These are phyloP conservation scores for Nakazawaea populi DNA, from an alignment of 805 yeast species.

Conservation along the genomic window DNA sequence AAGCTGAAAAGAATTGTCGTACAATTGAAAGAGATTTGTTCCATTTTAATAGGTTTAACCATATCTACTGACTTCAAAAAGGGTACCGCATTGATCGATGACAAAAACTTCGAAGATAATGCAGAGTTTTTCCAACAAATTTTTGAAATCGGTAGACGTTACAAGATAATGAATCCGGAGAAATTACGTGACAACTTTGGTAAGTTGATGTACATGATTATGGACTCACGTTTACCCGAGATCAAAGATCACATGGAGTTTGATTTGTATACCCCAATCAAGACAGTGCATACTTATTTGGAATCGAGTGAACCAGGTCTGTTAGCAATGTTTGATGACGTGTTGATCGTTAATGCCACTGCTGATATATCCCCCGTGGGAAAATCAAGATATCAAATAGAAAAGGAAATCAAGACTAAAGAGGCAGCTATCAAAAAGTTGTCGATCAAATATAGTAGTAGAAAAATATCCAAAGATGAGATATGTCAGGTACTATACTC, in stretches of 20 bases:
- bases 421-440: conserved; percentile 64
- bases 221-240: conserved; percentile 77
- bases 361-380: conserved; percentile 58
- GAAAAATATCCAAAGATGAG: conserved; percentile 47
- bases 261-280: conserved; percentile 66
- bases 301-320: conserved; percentile 32
- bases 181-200: conserved; percentile 76
- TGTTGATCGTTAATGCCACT: conserved; percentile 55
- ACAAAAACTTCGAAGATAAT: conserved; percentile 63
- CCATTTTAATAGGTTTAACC: conserved; percentile 71
- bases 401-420: conserved; percentile 55
- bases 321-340: conserved; percentile 48
- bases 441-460: conserved; percentile 40
- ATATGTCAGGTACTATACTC: conserved; percentile 71
- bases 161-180: conserved; percentile 82
- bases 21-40: conserved; percentile 71
- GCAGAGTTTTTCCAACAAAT: conserved; percentile 67
- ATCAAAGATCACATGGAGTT: conserved; percentile 68
- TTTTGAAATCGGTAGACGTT: conserved; percentile 75
- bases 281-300: conserved; percentile 50
- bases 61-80: conserved; percentile 70
- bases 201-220: conserved; percentile 74
- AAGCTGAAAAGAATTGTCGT: conserved; percentile 66
- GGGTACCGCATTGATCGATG: conserved; percentile 59
- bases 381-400: conserved; percentile 47